phyloP scores from a whole-genome alignment of 371 early-diverging fungal species.

The Apophysomyces ossiformis region DNA sequence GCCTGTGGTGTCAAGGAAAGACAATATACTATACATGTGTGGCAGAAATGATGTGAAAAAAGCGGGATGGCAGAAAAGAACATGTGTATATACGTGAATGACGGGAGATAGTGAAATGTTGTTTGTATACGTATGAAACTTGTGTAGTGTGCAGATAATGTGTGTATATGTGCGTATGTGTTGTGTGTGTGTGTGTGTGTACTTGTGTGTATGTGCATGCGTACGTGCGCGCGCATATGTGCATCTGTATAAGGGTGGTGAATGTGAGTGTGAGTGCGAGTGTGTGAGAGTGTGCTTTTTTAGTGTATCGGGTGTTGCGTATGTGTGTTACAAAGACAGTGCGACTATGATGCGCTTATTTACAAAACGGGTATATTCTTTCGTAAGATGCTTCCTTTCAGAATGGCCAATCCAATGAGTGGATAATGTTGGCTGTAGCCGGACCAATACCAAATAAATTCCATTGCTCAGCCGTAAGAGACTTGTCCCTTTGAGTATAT shows the following conservation, averaged over 20 bases:
- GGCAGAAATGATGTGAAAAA: not conserved
- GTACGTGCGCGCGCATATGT: no score
- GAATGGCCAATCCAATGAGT: conserved; percentile 7
- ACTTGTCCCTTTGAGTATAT: not conserved
- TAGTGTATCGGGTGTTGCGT: not conserved
- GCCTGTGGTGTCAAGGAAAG: not conserved
- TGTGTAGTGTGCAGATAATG: no score
- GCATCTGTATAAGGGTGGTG: no score
- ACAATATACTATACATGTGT: not conserved
- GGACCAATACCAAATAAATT: conserved; percentile 3
- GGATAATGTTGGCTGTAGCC: not conserved
- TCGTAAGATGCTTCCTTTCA: not conserved
- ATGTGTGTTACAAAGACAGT: not conserved
- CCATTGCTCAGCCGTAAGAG: not conserved
- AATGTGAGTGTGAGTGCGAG: no score
- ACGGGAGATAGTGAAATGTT: no score
- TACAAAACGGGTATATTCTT: not conserved
- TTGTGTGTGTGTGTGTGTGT: no score
- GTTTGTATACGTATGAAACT: no score
- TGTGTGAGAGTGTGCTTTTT: no score
- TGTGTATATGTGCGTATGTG: no score
- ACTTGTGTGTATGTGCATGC: no score
- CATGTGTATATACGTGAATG: no score
- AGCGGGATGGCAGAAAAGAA: not conserved
- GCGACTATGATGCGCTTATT: not conserved